These are phyloP conservation scores for Leccinum broughii DNA, from an alignment of 768 basidiomycete genomes.

Conservation along the genomic window DNA sequence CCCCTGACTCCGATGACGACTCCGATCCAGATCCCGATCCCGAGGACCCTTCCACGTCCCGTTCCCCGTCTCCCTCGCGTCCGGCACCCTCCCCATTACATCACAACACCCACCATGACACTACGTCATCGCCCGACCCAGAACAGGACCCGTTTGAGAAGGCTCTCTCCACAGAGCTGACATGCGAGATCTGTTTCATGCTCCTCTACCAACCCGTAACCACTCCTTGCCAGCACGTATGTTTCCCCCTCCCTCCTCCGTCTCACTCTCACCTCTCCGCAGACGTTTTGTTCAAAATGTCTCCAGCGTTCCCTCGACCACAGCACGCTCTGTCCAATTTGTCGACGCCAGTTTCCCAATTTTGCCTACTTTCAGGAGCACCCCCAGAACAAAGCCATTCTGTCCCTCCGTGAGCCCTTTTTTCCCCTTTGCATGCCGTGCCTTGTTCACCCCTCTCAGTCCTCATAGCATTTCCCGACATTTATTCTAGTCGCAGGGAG, in stretches of 20 bases:
- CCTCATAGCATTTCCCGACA: constrained; percentile 63
- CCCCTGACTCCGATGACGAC: constrained; percentile 33
- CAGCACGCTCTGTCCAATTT: constrained; percentile 78
- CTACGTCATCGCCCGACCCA: constrained; percentile 30
- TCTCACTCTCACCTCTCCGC: constrained; percentile 12
- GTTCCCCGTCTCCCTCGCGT: background rate
- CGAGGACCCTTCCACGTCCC: constrained; percentile 25
- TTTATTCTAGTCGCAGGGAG: constrained; percentile 63
- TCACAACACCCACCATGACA: constrained; percentile 27
- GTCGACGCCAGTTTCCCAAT: constrained; percentile 74
- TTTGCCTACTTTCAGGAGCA: constrained; percentile 81
- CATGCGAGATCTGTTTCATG: constrained; percentile 89
- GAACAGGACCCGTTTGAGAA: constrained; percentile 50
- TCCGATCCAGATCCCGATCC: constrained; percentile 26
- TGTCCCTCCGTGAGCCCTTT: constrained; percentile 58
- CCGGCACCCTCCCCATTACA: constrained; percentile 21
- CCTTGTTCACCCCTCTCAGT: constrained; percentile 42
- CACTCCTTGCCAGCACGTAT: constrained; percentile 92
- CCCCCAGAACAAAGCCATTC: constrained; percentile 67
- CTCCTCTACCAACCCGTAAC: constrained; percentile 86
- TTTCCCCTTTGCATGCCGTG: constrained; percentile 5
- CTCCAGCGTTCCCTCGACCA: constrained; percentile 91
- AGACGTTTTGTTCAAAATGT: constrained; percentile 92
- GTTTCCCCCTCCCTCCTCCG: constrained; percentile 30
- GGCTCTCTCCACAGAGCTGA: constrained; percentile 64